These are phyloP conservation scores for Tetrahymena borealis DNA, from an alignment of 73 alveolate species.

Conservation along the genomic window DNA sequence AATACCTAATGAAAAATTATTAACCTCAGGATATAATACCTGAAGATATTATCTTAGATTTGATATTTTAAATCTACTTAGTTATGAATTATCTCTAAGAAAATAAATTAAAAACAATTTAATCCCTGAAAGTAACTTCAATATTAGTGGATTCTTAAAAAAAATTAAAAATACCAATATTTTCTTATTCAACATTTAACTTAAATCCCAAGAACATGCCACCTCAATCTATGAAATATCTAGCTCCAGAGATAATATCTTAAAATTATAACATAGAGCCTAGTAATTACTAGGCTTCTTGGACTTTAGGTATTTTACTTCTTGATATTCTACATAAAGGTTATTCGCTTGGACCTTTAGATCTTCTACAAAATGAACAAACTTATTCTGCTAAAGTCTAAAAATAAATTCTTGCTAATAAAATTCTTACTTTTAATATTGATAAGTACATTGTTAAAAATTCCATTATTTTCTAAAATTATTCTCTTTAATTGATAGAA, in stretches of 20 bases:
- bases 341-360: background rate
- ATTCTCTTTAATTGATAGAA: background rate
- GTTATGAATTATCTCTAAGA: background rate
- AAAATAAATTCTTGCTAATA: background rate
- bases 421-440: background rate
- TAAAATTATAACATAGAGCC: background rate
- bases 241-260: background rate
- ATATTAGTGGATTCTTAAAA: background rate
- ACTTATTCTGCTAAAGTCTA: background rate
- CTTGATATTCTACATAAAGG: background rate
- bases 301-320: background rate
- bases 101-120: background rate
- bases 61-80: background rate
- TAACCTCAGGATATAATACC: background rate
- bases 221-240: background rate
- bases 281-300: background rate
- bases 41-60: background rate
- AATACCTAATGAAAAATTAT: background rate
- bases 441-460: background rate
- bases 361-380: background rate
- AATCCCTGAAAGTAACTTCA: background rate
- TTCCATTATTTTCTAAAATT: background rate
- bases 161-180: background rate
- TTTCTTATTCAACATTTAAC: background rate
- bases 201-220: background rate